Base-by-base conservation (phyloP, 2,329 filamentous ascomycete genomes). In the Orbilia oligospora region DNA sequence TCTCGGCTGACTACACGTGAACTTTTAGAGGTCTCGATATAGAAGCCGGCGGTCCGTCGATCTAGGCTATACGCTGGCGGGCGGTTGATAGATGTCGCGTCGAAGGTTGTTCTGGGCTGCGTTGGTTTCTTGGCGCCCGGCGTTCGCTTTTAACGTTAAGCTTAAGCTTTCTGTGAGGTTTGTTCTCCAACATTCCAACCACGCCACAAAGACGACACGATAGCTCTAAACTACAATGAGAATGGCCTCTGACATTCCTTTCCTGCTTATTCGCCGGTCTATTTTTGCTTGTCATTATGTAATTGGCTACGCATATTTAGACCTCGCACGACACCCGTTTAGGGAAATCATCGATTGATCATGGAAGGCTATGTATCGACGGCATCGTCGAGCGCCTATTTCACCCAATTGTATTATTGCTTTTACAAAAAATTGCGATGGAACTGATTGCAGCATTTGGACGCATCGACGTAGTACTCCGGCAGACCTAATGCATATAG, bases 211-310 rank as follows among this genome's bases (percentile, higher is more conserved):
- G 56, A n/a, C 22, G 36, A 38, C 53, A 58, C 51, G 20, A 55
- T 30, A 58, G 53, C 53, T 58, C 53, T 58, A 58, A 58, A 12
- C 65, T 69, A 27, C 30, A 67, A 67, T 3, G 30, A 27, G 49
- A 27, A 58, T 44, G 33, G 49, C 44, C 36, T 44, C 18, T 9
- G 53, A 22, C 48, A 18, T 56, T 61, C n/a, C 36, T 33, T 65
- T 64, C 56, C 56, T 41, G 69, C 56, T 48, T 33, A 51, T 48
- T 65, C 24, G 69, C 44, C 58, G 18, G 67, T 63, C 70, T 71
- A 64, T 71, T 71, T 71, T 71, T 73, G 70, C 70, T 49, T 24
- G 38, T 33, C 24, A 30, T 73, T 73, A 71, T 55, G 51, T 55
- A 55, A 41, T 48, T 38, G 53, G 36, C 6, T 6, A 33, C 18